A percentile compares a stretch with the other conserved stretches of the same genome.
These are phyloP conservation scores for Lathyrus aphaca DNA, from an alignment of 306 rosid species.

Conservation along the genomic window DNA sequence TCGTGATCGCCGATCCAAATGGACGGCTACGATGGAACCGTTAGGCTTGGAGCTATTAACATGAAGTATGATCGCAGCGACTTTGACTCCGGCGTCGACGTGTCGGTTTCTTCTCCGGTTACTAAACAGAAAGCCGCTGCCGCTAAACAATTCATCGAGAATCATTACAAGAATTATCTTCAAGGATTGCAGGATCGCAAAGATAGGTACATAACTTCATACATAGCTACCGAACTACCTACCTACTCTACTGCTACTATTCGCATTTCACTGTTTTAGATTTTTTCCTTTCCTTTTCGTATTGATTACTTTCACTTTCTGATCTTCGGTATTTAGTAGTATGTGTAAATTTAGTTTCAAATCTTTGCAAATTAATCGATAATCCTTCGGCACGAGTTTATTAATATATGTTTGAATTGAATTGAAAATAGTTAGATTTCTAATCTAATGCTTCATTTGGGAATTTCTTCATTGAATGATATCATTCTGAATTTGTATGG, in stretches of 20 bases:
- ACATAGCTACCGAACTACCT: background rate
- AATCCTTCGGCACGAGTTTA: background rate
- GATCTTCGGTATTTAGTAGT: background rate
- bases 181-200: conserved; percentile 97
- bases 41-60: conserved; percentile 75
- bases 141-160: conserved; percentile 95
- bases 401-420: background rate
- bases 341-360: background rate
- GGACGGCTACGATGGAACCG: conserved; percentile 91
- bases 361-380: background rate
- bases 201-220: conserved; percentile 59
- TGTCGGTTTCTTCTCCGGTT: conserved; percentile 91
- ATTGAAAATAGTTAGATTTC: background rate
- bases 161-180: conserved; percentile 93
- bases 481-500: background rate
- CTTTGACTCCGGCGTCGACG: conserved; percentile 71
- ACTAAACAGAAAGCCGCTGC: conserved; percentile 94
- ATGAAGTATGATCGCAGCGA: conserved; percentile 72
- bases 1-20: conserved; percentile 40
- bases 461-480: background rate
- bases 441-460: background rate
- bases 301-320: conserved; percentile 10
- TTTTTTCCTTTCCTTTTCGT: conserved; percentile 2
- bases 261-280: conserved; percentile 12
- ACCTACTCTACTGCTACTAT: conserved; percentile 13